These are phyloP conservation scores for Meira miltonrushii DNA, from an alignment of 1,284 basidiomycete genomes.

Conservation along the genomic window DNA sequence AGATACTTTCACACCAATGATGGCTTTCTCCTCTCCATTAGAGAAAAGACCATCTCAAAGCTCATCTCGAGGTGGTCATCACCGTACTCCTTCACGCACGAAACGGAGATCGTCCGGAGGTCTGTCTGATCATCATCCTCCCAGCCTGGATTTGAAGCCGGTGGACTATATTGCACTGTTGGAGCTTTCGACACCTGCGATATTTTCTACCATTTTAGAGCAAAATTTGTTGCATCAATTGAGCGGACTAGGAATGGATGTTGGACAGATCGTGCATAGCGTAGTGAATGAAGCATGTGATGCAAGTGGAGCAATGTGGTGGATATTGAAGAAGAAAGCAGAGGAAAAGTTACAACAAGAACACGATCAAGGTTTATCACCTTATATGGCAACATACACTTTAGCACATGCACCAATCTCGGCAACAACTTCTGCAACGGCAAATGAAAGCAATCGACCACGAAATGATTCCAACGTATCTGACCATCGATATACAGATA, in stretches of 20 bases:
- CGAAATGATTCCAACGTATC: constrained; percentile 12
- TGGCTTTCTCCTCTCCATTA: constrained; percentile 10
- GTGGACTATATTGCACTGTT: constrained; percentile 68
- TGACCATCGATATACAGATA: background rate
- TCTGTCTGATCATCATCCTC: constrained; percentile 42
- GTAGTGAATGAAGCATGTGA: constrained; percentile 90
- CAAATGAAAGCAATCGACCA: constrained; percentile 3
- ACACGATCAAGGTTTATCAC: constrained; percentile 21
- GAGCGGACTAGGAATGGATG: constrained; percentile 77
- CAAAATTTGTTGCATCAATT: constrained; percentile 72
- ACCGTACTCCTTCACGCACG: constrained; percentile 84
- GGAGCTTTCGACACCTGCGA: constrained; percentile 66
- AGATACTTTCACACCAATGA: background rate
- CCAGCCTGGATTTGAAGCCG: constrained; percentile 26
- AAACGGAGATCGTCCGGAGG: constrained; percentile 76
- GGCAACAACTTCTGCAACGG: background rate
- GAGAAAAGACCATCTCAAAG: constrained; percentile 27
- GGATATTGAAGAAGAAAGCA: constrained; percentile 80
- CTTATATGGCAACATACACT: background rate
- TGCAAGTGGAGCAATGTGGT: constrained; percentile 85
- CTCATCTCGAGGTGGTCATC: constrained; percentile 52
- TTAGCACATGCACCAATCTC: background rate
- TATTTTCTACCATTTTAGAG: constrained; percentile 75
- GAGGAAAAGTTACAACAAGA: constrained; percentile 59
- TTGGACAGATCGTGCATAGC: constrained; percentile 87